A percentile compares a stretch with the other conserved stretches of the same genome.
phyloP scores from a whole-genome alignment of 2,329 filamentous ascomycete species.

The Albophoma yamanashiensis region DNA sequence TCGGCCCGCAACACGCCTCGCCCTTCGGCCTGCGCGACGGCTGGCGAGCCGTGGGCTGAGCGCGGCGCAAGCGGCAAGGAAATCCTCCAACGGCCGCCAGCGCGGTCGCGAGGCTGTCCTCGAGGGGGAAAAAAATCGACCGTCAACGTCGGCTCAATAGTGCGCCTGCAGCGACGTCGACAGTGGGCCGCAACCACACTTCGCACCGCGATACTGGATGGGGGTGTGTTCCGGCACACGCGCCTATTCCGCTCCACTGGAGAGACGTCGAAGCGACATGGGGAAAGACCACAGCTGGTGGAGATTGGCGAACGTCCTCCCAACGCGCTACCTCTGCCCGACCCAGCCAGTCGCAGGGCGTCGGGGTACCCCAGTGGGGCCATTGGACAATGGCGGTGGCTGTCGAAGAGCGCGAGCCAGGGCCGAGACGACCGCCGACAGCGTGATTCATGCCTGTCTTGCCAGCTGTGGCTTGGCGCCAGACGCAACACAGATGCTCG shows the following conservation, averaged over 20 bases:
- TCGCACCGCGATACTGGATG: background rate
- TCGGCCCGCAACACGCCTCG: background rate
- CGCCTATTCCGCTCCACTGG: constrained; percentile 5
- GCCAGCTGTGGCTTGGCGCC: constrained; percentile 1
- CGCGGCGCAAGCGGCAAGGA: background rate
- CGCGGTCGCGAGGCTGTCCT: background rate
- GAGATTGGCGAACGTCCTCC: constrained; percentile 8
- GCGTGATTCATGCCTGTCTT: constrained; percentile 2
- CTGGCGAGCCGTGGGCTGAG: background rate
- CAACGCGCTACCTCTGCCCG: constrained; percentile 2
- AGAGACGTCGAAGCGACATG: constrained; percentile 1
- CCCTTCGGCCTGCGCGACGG: background rate
- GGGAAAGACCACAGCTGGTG: constrained; percentile 4
- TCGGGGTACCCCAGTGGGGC: constrained; percentile 7
- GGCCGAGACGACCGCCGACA: constrained; percentile 5
- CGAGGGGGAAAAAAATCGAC: background rate
- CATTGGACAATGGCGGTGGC: constrained; percentile 6
- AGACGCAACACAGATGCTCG: background rate
- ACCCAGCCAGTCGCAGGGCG: constrained; percentile 7
- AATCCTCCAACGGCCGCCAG: background rate
- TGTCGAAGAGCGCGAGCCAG: constrained; percentile 3
- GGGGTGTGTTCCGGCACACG: background rate
- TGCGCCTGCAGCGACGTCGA: constrained; percentile 2
- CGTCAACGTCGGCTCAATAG: constrained; percentile 1
- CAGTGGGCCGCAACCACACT: background rate